Percentiles rank a stretch among this genome's conserved stretches.
phyloP scores from a whole-genome alignment of 306 rosid genomes.

The Amphicarpaea edgeworthii region DNA sequence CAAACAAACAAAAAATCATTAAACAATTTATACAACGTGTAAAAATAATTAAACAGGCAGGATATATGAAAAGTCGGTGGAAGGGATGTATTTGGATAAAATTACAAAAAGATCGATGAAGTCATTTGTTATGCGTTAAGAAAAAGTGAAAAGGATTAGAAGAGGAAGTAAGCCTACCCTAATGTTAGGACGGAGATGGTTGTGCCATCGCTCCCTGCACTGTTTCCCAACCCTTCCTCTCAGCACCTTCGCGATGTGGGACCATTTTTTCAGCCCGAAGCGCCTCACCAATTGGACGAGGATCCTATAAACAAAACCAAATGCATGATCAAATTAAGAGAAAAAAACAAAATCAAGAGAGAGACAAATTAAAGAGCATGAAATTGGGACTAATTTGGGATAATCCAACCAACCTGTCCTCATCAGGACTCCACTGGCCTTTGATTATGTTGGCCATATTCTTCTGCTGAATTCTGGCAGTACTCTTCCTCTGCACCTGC shows the following conservation, averaged over 20 bases:
- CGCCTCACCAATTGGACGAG: slow-evolving; percentile 55
- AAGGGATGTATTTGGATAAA: neutral
- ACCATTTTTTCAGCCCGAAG: slow-evolving; percentile 72
- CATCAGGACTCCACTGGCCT: slow-evolving; percentile 74
- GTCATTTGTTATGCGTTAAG: neutral
- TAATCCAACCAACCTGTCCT: slow-evolving; percentile 76
- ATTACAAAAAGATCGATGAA: neutral
- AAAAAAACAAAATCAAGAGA: neutral
- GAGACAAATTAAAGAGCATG: neutral
- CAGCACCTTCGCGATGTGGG: slow-evolving; percentile 59
- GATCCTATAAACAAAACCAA: slow-evolving; percentile 50
- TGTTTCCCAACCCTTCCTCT: slow-evolving; percentile 80
- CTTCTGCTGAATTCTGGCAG: slow-evolving; percentile 22
- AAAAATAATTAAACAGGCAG: neutral
- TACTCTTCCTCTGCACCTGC: neutral
- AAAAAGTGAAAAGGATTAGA: neutral
- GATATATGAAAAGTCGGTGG: neutral
- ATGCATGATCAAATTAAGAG: neutral
- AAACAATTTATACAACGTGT: neutral
- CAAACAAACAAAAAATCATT: neutral
- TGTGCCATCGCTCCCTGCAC: slow-evolving; percentile 92
- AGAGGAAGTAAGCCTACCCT: slow-evolving; percentile 67
- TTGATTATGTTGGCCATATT: slow-evolving; percentile 45
- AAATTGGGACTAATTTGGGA: neutral
- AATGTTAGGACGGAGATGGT: slow-evolving; percentile 78